These are phyloP conservation scores for Trypanosoma caninum DNA, from an alignment of 208 protist species.

Conservation along the genomic window DNA sequence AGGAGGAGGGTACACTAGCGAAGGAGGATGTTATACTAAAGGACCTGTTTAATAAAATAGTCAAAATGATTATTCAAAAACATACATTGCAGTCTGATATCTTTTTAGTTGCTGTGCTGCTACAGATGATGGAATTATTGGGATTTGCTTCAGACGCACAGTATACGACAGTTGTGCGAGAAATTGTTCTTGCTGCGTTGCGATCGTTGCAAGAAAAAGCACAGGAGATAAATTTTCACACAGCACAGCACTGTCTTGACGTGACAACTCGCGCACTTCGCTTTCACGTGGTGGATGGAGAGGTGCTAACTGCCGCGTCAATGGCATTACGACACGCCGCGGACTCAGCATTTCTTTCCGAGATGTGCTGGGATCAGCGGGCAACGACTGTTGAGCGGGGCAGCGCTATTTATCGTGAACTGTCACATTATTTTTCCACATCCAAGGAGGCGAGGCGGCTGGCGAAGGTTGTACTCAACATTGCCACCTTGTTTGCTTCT, in stretches of 20 bases:
- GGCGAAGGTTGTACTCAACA: slow-evolving; percentile 25
- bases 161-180: slow-evolving; percentile 19
- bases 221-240: slow-evolving; percentile 6
- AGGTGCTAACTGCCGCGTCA: slow-evolving; percentile 5
- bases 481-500: slow-evolving; percentile 8
- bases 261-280: slow-evolving; percentile 11
- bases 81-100: not conserved
- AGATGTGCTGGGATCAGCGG: slow-evolving; percentile 21
- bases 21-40: not conserved
- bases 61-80: not conserved
- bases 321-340: slow-evolving; percentile 10
- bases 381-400: slow-evolving; percentile 4
- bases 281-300: slow-evolving; percentile 22
- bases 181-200: slow-evolving; percentile 9
- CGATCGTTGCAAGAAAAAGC: slow-evolving; percentile 3
- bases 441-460: slow-evolving; percentile 22
- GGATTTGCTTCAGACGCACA: slow-evolving; percentile 16
- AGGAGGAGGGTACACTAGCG: not conserved
- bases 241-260: slow-evolving; percentile 21
- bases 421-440: slow-evolving; percentile 22
- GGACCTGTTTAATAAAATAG: slow-evolving; percentile 6
- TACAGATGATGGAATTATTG: slow-evolving; percentile 25
- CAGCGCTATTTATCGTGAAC: slow-evolving; percentile 13
- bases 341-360: not conserved
- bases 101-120: not conserved